phyloP scores from a whole-genome alignment of 2,329 filamentous ascomycete genomes.

The Grosmannia serpens region DNA sequence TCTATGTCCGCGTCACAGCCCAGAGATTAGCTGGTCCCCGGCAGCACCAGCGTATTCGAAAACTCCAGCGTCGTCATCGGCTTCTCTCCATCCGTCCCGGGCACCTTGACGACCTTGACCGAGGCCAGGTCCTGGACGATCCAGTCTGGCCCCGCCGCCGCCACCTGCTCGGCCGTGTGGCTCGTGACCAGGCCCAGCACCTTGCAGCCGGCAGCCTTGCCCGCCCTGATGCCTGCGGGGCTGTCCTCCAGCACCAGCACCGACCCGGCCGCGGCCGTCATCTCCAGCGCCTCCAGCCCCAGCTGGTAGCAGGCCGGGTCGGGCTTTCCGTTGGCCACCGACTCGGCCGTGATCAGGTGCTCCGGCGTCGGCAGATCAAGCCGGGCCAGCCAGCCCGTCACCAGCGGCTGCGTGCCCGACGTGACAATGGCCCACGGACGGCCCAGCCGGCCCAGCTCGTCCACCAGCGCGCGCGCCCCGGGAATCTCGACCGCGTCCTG shows the following conservation, averaged over 20 bases:
- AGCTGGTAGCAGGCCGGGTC: constrained; percentile 64
- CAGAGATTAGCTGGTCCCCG: background rate
- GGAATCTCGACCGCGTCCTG: constrained; percentile 74
- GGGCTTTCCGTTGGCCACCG: constrained; percentile 64
- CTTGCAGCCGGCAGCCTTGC: constrained; percentile 75
- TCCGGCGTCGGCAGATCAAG: constrained; percentile 54
- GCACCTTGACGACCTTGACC: constrained; percentile 50
- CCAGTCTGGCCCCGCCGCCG: constrained; percentile 74
- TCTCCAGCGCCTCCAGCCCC: constrained; percentile 49
- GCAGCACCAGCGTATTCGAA: constrained; percentile 37
- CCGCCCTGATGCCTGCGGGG: constrained; percentile 71
- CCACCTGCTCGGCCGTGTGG: constrained; percentile 61
- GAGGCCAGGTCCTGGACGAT: constrained; percentile 70
- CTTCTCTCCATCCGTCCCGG: background rate
- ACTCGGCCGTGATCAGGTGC: constrained; percentile 63
- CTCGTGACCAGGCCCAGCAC: constrained; percentile 80
- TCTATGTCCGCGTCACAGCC: background rate
- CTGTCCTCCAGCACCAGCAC: constrained; percentile 81
- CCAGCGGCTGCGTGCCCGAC: constrained; percentile 56
- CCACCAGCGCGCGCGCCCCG: constrained; percentile 62
- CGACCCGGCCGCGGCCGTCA: constrained; percentile 28
- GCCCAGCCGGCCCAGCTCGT: constrained; percentile 44
- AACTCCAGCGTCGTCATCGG: constrained; percentile 47
- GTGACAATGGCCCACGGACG: constrained; percentile 82
- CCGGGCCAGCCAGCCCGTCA: constrained; percentile 60